Base-by-base conservation (phyloP, 495 filamentous ascomycete species). In the Lasiosphaeria ovina region DNA sequence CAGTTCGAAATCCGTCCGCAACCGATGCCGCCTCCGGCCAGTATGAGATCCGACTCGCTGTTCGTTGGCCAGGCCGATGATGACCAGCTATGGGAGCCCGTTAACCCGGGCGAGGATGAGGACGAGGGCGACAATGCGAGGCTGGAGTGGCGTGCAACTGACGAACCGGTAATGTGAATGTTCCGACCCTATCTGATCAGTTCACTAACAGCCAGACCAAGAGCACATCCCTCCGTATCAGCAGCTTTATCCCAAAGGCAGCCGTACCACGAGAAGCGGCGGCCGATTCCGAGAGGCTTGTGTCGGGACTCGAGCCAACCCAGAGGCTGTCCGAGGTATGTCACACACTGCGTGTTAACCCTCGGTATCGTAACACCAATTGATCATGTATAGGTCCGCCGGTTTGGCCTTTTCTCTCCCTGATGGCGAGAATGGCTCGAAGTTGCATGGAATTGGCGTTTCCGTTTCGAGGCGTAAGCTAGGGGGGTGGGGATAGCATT, bases 51-150 rank as follows among this genome's bases (percentile, higher is more conserved):
- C 8, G 85, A 93, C 35, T 89, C 88, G 53, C 80, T 97, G 3
- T 97, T 97, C 65, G 82, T 96, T 24, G 82, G 85, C 14, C 82
- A 81, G 42, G 83, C 12, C 33, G 71, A 82, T 9, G 88, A 91
- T 59, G 90, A 93, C 63, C 87, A 92, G 63, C 77, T 82, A 64
- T 97, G 92, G 92, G 90, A 94, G 71, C 92, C 92, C 3, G 79
- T 85, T 40, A 85, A 89, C 56, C 83, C 87, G 17, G 85, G 89
- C 16, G 87, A 87, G 55, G 82, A 84, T 4, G 80, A 86, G 32
- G 87, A 91, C 47, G 90, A 89, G 48, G 90, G 89, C 59, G 73
- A 75, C n/a, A 70, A 70, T 47, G 71, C 68, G 6, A 69, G 85
- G 53, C 78, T 97, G 35, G 86, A 87, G 35, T 97, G 93, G 92